Conservation (phyloP, 768 basidiomycete genomes). For the Mrakia hoshinonis region DNA sequence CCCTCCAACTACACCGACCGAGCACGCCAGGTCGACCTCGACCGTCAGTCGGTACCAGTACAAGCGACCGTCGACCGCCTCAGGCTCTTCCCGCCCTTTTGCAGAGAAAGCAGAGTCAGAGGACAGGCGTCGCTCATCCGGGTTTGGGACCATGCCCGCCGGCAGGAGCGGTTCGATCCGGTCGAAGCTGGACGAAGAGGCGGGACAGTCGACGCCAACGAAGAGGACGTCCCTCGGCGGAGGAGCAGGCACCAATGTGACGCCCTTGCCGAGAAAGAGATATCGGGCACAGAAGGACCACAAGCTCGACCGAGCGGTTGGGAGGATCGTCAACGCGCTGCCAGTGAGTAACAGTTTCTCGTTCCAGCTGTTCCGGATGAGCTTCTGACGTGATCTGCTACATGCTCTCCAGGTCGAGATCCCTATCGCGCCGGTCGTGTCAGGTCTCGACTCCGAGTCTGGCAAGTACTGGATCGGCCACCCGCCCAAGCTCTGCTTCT, state of each 20-base stretch:
- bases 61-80: background rate
- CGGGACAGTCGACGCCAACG: background rate
- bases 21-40: background rate
- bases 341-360: slow-evolving; percentile 8
- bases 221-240: background rate
- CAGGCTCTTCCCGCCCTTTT: background rate
- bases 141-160: background rate
- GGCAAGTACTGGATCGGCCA: slow-evolving; percentile 30
- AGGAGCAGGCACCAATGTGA: background rate
- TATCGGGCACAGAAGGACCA: slow-evolving; percentile 19
- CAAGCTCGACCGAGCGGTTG: slow-evolving; percentile 24
- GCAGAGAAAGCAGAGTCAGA: background rate
- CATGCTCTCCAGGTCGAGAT: slow-evolving; percentile 21
- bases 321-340: slow-evolving; percentile 25
- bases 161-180: background rate
- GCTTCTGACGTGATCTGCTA: too few species aligned
- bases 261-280: slow-evolving; percentile 3
- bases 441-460: slow-evolving; percentile 10
- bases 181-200: background rate
- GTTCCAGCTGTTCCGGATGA: too few species aligned
- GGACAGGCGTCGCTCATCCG: background rate
- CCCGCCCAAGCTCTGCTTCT: slow-evolving; percentile 29
- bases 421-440: slow-evolving; percentile 21
- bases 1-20: background rate
- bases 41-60: background rate